Base-by-base conservation (phyloP, 331 rosid species). In the Acacia pycnantha region DNA sequence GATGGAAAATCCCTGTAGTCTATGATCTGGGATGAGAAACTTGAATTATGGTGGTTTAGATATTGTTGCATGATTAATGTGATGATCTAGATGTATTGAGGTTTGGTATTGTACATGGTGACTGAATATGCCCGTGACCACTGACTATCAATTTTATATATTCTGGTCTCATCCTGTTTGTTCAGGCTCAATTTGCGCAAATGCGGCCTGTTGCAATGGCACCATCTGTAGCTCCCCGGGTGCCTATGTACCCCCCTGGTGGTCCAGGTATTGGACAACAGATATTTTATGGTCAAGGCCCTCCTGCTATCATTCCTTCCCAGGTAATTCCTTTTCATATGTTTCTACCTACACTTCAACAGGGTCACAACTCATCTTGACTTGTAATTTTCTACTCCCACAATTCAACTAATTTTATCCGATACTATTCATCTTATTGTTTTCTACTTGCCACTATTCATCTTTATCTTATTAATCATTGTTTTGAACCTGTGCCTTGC, bases 191-290 rank as follows among this genome's bases (percentile, higher is more conserved):
- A 58, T 91, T 91, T 85, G 85, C 93, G 53, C 96, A 90, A 79
- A 88, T 91, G 91, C 84, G 88, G 48, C 96, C 96, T 14, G 89
- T 91, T 82, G 82, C 93, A 64, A 90, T 91, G 81, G 81, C 92
- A 75, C 91, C 90, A 31, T 82, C 96, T 48, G 96, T 89, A 35
- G 96, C 92, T 70, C 91, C 93, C 53, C 96, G 96, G 11, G 85
- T 91, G 91, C 93, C 93, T 43, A 88, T 91, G 86, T 91, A 91
- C 72, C 96, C 96, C 53, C 90, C 93, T 35, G 92, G 93, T 78
- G 92, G 87, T 82, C 96, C 96, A 13, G 96, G 93, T 54, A 64
- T 91, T 33, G 93, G 93, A 66, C 96, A 91, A 56, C 96, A 91
- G 74, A 87, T 91, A 82, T 91, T 91, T 83, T 90, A 91, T 61